Percentiles rank a stretch among this genome's conserved stretches.
phyloP scores from a whole-genome alignment of 352 stramenopile genomes.

The Pythium plurisporium region DNA sequence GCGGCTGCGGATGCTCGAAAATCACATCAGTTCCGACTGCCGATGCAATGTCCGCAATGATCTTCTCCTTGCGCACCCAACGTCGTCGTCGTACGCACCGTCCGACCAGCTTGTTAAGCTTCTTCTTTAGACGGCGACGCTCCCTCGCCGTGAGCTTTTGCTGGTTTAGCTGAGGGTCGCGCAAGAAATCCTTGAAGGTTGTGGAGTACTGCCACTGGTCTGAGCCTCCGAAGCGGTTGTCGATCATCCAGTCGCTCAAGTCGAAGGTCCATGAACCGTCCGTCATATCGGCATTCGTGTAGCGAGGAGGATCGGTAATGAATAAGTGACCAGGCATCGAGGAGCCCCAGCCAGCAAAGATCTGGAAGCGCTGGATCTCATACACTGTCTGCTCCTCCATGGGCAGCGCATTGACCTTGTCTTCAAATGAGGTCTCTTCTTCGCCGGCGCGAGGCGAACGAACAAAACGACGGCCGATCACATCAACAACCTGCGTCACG shows the following conservation, averaged over 20 bases:
- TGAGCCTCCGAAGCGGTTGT: conserved; percentile 59
- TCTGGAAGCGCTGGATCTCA: conserved; percentile 82
- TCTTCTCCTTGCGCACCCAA: conserved; percentile 74
- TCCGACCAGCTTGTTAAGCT: conserved; percentile 78
- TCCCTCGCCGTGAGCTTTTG: conserved; percentile 50
- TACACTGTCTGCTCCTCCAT: conserved; percentile 68
- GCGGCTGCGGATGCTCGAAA: not conserved
- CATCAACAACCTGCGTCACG: conserved; percentile 47
- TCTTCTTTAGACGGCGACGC: conserved; percentile 68
- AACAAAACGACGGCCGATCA: conserved; percentile 17
- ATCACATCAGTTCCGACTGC: conserved; percentile 8
- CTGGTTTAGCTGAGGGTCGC: conserved; percentile 50
- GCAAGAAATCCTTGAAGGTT: conserved; percentile 81
- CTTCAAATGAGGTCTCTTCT: conserved; percentile 46
- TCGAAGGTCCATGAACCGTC: conserved; percentile 56
- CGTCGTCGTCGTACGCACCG: conserved; percentile 72
- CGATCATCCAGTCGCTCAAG: conserved; percentile 72
- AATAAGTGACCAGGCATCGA: conserved; percentile 71
- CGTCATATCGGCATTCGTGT: conserved; percentile 73
- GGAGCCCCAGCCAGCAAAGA: conserved; percentile 80
- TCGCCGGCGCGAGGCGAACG: conserved; percentile 17
- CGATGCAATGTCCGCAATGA: conserved; percentile 41
- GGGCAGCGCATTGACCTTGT: conserved; percentile 48
- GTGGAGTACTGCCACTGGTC: conserved; percentile 86
- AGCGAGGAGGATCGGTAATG: conserved; percentile 66